Percentiles rank a stretch among this genome's conserved stretches.
phyloP scores from a whole-genome alignment of 257 asterid genomes.

The Orobanche coerulescens region DNA sequence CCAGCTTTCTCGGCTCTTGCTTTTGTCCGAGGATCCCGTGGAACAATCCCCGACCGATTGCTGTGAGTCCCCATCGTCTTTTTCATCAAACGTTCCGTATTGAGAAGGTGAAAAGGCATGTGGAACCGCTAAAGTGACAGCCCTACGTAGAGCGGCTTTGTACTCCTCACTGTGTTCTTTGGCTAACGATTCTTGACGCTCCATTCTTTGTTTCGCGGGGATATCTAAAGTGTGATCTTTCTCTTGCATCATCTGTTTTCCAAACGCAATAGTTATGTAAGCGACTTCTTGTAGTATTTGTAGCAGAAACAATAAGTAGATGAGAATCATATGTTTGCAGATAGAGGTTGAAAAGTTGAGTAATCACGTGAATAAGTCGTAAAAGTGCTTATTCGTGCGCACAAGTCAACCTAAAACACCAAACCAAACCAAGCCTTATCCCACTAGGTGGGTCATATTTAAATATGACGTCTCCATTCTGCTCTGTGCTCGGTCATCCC shows the following conservation, averaged over 20 bases:
- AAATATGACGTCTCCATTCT: no score
- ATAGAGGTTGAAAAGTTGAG: no score
- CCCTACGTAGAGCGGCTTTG: slow-evolving; percentile 66
- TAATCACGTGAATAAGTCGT: no score
- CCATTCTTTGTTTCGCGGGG: slow-evolving; percentile 71
- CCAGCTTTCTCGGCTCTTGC: slow-evolving; percentile 53
- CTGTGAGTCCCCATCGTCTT: slow-evolving; percentile 23
- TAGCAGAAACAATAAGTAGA: no score
- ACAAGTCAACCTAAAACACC: no score
- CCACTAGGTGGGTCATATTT: no score
- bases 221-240: slow-evolving; percentile 42
- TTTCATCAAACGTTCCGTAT: slow-evolving; percentile 64
- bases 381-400: no score
- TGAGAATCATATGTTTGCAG: no score
- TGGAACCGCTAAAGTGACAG: slow-evolving; percentile 60
- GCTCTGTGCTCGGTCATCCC: no score
- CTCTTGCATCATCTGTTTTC: slow-evolving; percentile 50
- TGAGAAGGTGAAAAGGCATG: slow-evolving; percentile 62
- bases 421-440: no score
- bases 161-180: slow-evolving; percentile 60
- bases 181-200: slow-evolving; percentile 54
- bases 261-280: neutral
- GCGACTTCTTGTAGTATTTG: no score
- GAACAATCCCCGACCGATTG: slow-evolving; percentile 34
- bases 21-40: slow-evolving; percentile 37